Evolutionary conservation across 108 stramenopile species (phyloP).

Genomic region (Nannochloropsis gaditana): DNA sequence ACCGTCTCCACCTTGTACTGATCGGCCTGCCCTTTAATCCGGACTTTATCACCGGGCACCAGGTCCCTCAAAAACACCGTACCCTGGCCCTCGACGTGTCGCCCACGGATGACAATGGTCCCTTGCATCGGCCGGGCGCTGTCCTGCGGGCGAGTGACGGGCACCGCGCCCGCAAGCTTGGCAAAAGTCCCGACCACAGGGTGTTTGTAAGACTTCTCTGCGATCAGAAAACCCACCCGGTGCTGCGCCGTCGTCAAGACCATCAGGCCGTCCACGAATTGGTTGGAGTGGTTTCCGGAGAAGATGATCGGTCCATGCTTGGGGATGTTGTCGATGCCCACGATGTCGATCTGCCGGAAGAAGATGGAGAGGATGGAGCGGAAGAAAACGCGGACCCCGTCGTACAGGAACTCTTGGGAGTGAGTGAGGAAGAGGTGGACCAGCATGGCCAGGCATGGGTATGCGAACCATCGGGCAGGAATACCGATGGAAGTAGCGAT

Average conservation of each 20-base stretch:
- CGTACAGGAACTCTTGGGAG: constrained; percentile 70
- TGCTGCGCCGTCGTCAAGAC: constrained; percentile 77
- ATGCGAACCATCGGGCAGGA: constrained; percentile 69
- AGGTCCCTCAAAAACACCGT: constrained; percentile 60
- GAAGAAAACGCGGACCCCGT: constrained; percentile 52
- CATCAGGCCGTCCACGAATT: constrained; percentile 87
- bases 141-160: constrained; percentile 88
- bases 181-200: constrained; percentile 85
- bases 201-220: constrained; percentile 78
- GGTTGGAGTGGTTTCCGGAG: constrained; percentile 91
- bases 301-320: constrained; percentile 85
- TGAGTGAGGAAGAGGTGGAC: constrained; percentile 69
- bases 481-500: constrained; percentile 67
- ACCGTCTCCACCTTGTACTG: constrained; percentile 43
- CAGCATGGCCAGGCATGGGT: constrained; percentile 59
- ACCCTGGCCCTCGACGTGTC: constrained; percentile 47
- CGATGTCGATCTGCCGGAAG: constrained; percentile 70
- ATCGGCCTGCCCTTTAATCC: constrained; percentile 34
- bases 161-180: constrained; percentile 81
- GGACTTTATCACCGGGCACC: constrained; percentile 68
- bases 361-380: constrained; percentile 57
- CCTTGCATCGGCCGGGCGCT: constrained; percentile 16
- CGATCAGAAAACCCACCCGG: constrained; percentile 82
- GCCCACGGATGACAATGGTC: neutral
- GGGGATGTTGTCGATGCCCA: constrained; percentile 83